Evolutionary conservation across 2,329 filamentous ascomycete species (phyloP), one percentile per base, ranked within the genome.

Genomic region (Penicillium vulpinum): DNA sequence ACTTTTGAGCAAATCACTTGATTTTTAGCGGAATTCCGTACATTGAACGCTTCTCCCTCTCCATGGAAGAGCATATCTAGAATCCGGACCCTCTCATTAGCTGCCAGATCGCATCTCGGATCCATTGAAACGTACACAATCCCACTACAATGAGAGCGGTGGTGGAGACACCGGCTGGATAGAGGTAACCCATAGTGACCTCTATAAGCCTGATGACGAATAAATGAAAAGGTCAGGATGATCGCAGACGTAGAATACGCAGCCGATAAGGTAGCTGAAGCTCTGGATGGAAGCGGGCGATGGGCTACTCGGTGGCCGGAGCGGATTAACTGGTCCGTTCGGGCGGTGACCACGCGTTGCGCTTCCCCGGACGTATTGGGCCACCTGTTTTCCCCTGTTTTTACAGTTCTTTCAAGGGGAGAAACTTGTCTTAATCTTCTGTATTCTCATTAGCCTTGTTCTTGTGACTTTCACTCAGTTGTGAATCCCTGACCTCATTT

Each of bases 61-160:
- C 91, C 92, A 72, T 94, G 95, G 75, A 99, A 97, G 75, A 99
- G 91, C 91, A 99, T 95, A 79, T 99, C 94, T 99, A 65, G 39
- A 59, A 52, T 46, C 18, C 43, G 36, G 62, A 51, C 54, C 58
- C 56, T 47, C 53, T 51, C 53, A 59, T 66, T 62, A 68, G 66
- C 60, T 56, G 40, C 51, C 57, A 60, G 46, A 55, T 61, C 54
- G 29, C 51, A 55, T 48, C 45, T 55, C 22, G 58, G 38, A 35
- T 40, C 21, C 48, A 33, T 58, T 47, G 22, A 26, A 51, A 70
- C 90, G 77, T 85, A 95, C 91, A 94, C 76, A 86, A 81, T 82
- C 88, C 90, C 68, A 92, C 86, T 59, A 94, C 81, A 56, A 83
- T 79, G 68, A 92, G 79, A 71, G 89, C 85, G 67, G 86, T 83